A percentile compares a stretch with the other conserved stretches of the same genome.
Evolutionary conservation across 2,329 filamentous ascomycete species (phyloP).

Genomic region (Penicillium palitans): DNA sequence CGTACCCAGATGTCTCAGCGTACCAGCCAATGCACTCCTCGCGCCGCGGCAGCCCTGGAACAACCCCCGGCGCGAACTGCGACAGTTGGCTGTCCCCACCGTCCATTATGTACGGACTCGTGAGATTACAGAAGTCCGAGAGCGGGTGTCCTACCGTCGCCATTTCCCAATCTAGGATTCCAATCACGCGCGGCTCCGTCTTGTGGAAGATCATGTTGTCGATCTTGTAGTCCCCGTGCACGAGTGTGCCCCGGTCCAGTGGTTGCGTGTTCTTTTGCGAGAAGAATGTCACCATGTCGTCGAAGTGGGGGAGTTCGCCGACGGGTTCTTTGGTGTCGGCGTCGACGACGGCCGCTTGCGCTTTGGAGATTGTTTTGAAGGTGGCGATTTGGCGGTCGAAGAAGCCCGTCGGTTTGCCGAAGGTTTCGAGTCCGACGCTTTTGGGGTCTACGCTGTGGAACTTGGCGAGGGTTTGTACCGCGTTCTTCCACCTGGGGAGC

Average conservation of each 20-base stretch:
- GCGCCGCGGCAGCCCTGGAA: constrained; percentile 65
- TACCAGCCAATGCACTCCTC: constrained; percentile 67
- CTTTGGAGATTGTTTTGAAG: constrained; percentile 73
- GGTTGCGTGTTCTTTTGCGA: constrained; percentile 68
- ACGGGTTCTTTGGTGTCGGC: constrained; percentile 74
- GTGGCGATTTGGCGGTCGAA: constrained; percentile 84
- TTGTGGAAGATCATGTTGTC: constrained; percentile 89
- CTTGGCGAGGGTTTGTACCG: constrained; percentile 77
- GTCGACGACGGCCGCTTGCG: constrained; percentile 74
- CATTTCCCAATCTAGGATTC: constrained; percentile 98
- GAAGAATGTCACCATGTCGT: constrained; percentile 79
- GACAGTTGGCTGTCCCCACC: constrained; percentile 39
- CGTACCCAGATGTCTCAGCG: constrained; percentile 66
- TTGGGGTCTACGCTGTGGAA: constrained; percentile 74
- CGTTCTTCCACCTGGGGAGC: constrained; percentile 69
- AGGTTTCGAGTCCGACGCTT: constrained; percentile 67
- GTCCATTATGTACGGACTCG: constrained; percentile 42
- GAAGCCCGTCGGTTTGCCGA: constrained; percentile 74
- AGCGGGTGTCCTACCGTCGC: constrained; percentile 95
- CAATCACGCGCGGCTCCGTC: constrained; percentile 83
- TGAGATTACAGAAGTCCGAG: constrained; percentile 83
- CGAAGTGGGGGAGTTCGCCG: constrained; percentile 79
- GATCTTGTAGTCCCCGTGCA: constrained; percentile 97
- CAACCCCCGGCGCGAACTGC: constrained; percentile 62
- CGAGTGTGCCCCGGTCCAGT: constrained; percentile 71